These are phyloP conservation scores for Globisporangium cylindrosporum DNA, from an alignment of 352 stramenopile species.

Conservation along the genomic window DNA sequence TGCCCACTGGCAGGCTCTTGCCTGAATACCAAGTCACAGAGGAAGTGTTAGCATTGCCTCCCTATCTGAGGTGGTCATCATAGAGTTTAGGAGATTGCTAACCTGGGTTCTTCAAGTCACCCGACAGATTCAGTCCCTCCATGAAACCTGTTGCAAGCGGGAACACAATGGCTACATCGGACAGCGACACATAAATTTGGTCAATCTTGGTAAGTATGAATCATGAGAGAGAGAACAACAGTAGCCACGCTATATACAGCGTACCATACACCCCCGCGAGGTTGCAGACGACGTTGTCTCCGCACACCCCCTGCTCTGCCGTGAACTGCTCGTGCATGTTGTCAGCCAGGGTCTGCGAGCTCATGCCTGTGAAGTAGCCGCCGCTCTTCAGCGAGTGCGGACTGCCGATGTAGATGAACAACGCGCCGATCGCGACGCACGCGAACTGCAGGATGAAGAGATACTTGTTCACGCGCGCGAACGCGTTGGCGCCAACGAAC, in stretches of 20 bases:
- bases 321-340: conserved; percentile 51
- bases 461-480: conserved; percentile 75
- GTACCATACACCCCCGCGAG: conserved; percentile 49
- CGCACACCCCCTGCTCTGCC: conserved; percentile 32
- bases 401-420: conserved; percentile 36
- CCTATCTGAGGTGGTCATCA: too few relatives aligned
- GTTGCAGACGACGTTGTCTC: conserved; percentile 32
- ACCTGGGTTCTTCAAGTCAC: conserved; percentile 74
- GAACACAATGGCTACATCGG: conserved; percentile 60
- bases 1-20: conserved; percentile 65
- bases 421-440: conserved; percentile 55
- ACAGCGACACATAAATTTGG: conserved; percentile 2
- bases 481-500: conserved; percentile 64
- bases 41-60: neutral
- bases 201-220: neutral
- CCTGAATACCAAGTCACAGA: conserved; percentile 19
- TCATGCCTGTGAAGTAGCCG: conserved; percentile 49
- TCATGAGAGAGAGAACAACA: neutral
- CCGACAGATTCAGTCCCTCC: conserved; percentile 79
- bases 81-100: neutral
- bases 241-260: neutral
- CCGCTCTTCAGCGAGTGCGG: conserved; percentile 42
- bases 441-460: conserved; percentile 67
- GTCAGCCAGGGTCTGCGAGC: conserved; percentile 32
- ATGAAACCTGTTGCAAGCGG: conserved; percentile 82